Percentiles rank a stretch among this genome's conserved stretches.
Conservation (phyloP, 768 basidiomycete species). For the Lentinula raphanica region DNA sequence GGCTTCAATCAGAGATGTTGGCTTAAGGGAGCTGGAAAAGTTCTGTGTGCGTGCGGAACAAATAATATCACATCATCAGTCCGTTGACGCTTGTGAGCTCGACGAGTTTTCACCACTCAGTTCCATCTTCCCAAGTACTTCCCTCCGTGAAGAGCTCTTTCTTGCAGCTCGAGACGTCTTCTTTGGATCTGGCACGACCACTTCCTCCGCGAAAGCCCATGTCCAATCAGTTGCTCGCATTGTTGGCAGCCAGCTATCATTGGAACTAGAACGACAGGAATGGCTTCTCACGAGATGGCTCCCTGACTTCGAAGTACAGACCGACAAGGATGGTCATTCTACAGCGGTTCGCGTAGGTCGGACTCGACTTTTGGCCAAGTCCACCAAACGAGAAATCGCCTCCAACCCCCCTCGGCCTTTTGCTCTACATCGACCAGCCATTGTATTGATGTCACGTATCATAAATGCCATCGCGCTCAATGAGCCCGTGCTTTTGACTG, state of each 20-base stretch:
- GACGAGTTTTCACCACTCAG: conserved; percentile 27
- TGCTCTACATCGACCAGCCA: conserved; percentile 83
- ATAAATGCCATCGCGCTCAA: conserved; percentile 61
- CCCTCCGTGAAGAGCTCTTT: conserved; percentile 82
- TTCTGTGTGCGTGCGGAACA: conserved; percentile 71
- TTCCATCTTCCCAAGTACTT: conserved; percentile 60
- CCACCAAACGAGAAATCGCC: conserved; percentile 29
- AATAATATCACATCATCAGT: conserved; percentile 41
- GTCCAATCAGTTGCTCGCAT: conserved; percentile 43
- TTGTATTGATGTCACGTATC: conserved; percentile 75
- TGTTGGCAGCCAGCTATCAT: conserved; percentile 57
- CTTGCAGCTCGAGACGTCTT: conserved; percentile 89
- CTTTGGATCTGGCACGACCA: conserved; percentile 66
- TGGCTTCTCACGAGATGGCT: conserved; percentile 66
- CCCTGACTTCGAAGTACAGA: conserved; percentile 66
- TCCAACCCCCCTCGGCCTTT: conserved; percentile 54
- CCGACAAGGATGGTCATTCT: conserved; percentile 57
- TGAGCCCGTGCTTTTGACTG: conserved; percentile 88
- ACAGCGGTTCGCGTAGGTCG: conserved; percentile 59
- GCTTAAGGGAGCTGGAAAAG: conserved; percentile 77
- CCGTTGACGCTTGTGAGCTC: conserved; percentile 29
- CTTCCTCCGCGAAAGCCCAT: conserved; percentile 45
- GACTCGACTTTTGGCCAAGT: conserved; percentile 47
- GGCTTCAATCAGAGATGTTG: conserved; percentile 55
- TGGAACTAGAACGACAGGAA: conserved; percentile 62